A percentile compares a stretch with the other conserved stretches of the same genome.
Evolutionary conservation across 2,329 filamentous ascomycete genomes (phyloP).

Genomic region (Paradendryphiella salina): DNA sequence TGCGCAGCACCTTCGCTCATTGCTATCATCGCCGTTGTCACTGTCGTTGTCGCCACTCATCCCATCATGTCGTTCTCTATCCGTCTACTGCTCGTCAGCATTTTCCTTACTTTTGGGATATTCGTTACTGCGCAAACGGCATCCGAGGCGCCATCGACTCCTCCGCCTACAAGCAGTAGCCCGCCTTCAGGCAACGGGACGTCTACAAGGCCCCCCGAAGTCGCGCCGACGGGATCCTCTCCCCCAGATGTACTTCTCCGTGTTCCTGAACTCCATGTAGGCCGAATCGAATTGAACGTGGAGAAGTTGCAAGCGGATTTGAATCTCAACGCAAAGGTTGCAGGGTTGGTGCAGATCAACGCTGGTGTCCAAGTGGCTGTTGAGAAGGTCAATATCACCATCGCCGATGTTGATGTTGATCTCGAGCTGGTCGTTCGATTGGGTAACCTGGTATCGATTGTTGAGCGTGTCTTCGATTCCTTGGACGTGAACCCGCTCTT

Average conservation of each 20-base stretch:
- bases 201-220: conserved; percentile 28
- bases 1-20: conserved; percentile 17
- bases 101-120: conserved; percentile 31
- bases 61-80: conserved; percentile 40
- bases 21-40: conserved; percentile 17
- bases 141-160: conserved; percentile 21
- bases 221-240: conserved; percentile 30
- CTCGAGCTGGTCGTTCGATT: conserved; percentile 63
- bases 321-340: conserved; percentile 64
- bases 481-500: conserved; percentile 65
- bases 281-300: conserved; percentile 63
- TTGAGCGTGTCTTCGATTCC: conserved; percentile 62
- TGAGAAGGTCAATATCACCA: conserved; percentile 63
- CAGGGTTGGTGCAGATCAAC: conserved; percentile 59
- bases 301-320: conserved; percentile 63
- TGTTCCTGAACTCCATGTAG: conserved; percentile 62
- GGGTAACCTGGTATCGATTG: conserved; percentile 63
- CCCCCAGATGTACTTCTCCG: conserved; percentile 62
- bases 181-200: conserved; percentile 26
- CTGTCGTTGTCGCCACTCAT: conserved; percentile 14
- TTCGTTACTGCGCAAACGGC: conserved; percentile 36
- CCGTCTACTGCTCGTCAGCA: conserved; percentile 40
- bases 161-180: conserved; percentile 35
- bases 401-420: conserved; percentile 62
- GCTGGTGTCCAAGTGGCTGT: conserved; percentile 54